Percentiles rank a stretch among this genome's conserved stretches.
Conservation (phyloP, 305 asterid genomes). For the Euphrasia arctica region DNA sequence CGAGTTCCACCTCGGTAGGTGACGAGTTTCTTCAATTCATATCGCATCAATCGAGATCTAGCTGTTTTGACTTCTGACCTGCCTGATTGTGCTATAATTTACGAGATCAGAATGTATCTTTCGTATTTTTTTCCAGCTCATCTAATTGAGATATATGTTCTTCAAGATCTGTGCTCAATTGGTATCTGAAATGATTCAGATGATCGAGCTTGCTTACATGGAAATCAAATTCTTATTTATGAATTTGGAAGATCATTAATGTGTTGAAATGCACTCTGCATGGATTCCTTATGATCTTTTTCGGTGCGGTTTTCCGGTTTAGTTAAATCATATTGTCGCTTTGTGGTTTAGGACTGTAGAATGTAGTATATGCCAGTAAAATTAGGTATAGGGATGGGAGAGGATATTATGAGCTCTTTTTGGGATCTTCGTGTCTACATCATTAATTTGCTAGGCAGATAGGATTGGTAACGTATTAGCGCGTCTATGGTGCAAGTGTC, state of each 20-base stretch:
- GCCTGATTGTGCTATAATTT: background rate
- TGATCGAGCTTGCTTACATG: background rate
- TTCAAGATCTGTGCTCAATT: slow-evolving; percentile 13
- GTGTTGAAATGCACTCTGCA: background rate
- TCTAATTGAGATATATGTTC: slow-evolving; percentile 15
- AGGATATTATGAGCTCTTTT: background rate
- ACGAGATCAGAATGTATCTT: background rate
- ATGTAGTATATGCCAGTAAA: background rate
- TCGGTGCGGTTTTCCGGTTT: background rate
- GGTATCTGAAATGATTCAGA: background rate
- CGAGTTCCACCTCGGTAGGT: slow-evolving; percentile 83
- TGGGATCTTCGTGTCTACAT: background rate
- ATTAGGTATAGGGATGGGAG: too few relatives aligned
- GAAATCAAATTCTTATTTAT: background rate
- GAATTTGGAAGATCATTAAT: background rate
- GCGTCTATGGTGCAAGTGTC: background rate
- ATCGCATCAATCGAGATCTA: slow-evolving; percentile 25
- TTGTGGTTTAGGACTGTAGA: background rate
- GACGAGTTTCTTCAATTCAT: slow-evolving; percentile 12
- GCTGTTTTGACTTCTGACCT: slow-evolving; percentile 3
- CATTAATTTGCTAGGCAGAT: background rate
- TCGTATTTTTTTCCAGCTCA: background rate
- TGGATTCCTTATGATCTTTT: background rate
- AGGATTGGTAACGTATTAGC: background rate
- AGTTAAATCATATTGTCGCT: background rate